A percentile compares a stretch with the other conserved stretches of the same genome.
phyloP scores from a whole-genome alignment of 176 grass and related monocot genomes.

The Secale cereale region DNA sequence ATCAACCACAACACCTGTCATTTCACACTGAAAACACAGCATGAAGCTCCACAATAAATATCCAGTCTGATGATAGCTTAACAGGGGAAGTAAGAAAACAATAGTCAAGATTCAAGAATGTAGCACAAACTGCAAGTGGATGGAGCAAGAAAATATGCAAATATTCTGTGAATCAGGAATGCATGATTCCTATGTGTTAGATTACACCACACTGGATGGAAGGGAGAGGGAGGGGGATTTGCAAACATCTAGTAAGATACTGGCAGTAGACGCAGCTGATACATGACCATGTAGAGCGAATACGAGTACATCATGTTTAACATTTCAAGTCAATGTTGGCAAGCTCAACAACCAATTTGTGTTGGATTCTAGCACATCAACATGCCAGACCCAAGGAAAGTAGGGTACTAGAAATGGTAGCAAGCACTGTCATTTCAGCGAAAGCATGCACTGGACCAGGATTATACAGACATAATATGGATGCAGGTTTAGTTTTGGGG shows the following conservation, averaged over 20 bases:
- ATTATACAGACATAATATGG: background rate
- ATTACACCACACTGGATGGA: background rate
- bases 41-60: slow-evolving; percentile 42
- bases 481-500: background rate
- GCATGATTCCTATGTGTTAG: background rate
- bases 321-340: slow-evolving; percentile 3
- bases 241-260: background rate
- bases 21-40: slow-evolving; percentile 95
- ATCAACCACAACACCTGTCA: slow-evolving; percentile 99
- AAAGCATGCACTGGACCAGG: background rate
- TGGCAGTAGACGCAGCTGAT: background rate
- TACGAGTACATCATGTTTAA: background rate
- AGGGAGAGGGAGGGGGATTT: background rate
- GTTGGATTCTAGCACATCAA: background rate
- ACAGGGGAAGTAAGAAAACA: slow-evolving; percentile 12
- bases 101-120: background rate
- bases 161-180: background rate
- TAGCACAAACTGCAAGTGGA: background rate
- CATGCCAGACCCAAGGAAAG: background rate
- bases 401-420: background rate
- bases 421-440: background rate
- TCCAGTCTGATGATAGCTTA: background rate
- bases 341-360: background rate
- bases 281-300: background rate
- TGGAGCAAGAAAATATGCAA: background rate